Evolutionary conservation across 306 rosid species (phyloP), one percentile per base, ranked within the genome.

Genomic region (Medicago ruthenica): DNA sequence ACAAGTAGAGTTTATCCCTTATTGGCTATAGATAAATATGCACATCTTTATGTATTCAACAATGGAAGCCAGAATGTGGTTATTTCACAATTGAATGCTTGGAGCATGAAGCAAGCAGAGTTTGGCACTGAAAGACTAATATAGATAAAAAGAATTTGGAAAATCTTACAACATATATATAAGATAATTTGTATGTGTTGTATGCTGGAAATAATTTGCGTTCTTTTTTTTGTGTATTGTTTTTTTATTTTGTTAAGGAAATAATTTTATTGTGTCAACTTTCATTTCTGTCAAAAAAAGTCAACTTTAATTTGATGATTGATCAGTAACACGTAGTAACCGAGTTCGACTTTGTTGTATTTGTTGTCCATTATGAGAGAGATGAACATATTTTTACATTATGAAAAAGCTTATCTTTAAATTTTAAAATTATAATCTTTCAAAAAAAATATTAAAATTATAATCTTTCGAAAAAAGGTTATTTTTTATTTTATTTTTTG

Each of bases 1-100:
- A 67, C 72, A 42, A 67, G 55, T 67, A 67, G 72, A 42, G 72
- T 7, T 42, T 67, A 67, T 67, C 72, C 72, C 3, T 20, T 7
- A 8, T 67, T 42, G 18, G 72, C 72, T 7, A 42, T 41, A 42
- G 72, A 67, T 0, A 41, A 21, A 42, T 39, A 67, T 67, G 72
- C 72, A 1, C 72, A 67, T 67, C 72, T 67, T 42, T 42, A 2
- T 67, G 71, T 42, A 21, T 67, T 67, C 71, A 67, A 67, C 6
- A 2, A 67, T 20, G 71, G 71, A 67, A 42, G 12, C 7, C 71
- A 67, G 0, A 8, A 39, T 20, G 71, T 67, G 36, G 55, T 45
- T 13, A 10, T 67, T 39, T 42, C 55, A 67, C 3, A 67, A 67
- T 7, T 67, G 0, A 67, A 67, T 67, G 71, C 71, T 67, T 67